These are phyloP conservation scores for Miscanthus lutarioriparius DNA, from an alignment of 176 grass and related monocot species.

Conservation along the genomic window DNA sequence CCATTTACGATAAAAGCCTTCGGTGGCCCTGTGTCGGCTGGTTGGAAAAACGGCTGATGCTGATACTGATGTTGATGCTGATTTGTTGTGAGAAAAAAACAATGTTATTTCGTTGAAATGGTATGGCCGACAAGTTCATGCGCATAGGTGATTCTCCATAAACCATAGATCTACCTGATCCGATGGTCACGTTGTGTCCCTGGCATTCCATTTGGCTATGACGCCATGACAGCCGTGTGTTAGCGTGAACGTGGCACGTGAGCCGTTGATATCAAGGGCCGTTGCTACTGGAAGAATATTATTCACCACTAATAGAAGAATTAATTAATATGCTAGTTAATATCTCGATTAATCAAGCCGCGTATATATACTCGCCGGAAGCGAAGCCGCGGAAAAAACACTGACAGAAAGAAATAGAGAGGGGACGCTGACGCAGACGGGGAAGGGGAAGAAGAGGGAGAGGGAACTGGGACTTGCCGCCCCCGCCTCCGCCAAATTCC, in stretches of 20 bases:
- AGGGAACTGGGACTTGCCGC: conserved; percentile 53
- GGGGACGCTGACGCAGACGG: conserved; percentile 43
- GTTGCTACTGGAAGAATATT: conserved; percentile 3
- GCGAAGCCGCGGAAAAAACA: conserved; percentile 28
- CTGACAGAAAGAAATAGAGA: conserved; percentile 1
- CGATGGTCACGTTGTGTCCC: not conserved
- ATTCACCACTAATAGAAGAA: not conserved
- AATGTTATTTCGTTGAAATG: no score
- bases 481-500: conserved; percentile 39
- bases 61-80: no score
- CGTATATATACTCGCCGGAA: conserved; percentile 25
- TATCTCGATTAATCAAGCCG: not conserved
- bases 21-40: no score
- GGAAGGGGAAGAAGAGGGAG: conserved; percentile 28
- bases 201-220: not conserved
- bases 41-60: no score
- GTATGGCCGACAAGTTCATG: no score
- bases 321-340: not conserved
- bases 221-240: not conserved
- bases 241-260: conserved; percentile 17
- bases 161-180: not conserved
- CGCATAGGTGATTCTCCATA: not conserved
- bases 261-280: not conserved
- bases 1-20: not conserved
- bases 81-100: no score